Evolutionary conservation across 2,329 filamentous ascomycete genomes (phyloP).

Genomic region (Hypoxylon sp.): DNA sequence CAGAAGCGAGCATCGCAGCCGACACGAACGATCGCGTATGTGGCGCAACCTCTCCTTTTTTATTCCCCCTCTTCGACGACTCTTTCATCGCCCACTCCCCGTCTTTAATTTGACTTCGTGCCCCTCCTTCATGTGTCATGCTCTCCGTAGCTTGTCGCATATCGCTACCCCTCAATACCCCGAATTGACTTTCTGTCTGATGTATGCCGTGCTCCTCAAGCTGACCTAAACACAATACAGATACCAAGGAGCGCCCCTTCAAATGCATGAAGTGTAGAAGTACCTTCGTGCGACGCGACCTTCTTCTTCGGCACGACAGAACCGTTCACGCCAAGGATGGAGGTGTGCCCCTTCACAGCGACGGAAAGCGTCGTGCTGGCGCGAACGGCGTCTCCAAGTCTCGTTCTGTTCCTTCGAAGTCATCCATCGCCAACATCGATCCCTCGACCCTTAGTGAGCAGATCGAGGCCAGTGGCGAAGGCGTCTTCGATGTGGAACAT

Average conservation of each 20-base stretch:
- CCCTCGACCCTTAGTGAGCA: slow-evolving; percentile 82
- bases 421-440: slow-evolving; percentile 77
- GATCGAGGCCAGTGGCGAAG: slow-evolving; percentile 89
- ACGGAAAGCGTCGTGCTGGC: slow-evolving; percentile 83
- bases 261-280: slow-evolving; percentile 98
- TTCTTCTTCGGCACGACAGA: slow-evolving; percentile 94
- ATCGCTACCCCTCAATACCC: slow-evolving; percentile 28
- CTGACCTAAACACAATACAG: slow-evolving; percentile 59
- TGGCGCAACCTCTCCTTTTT: slow-evolving; percentile 47
- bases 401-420: slow-evolving; percentile 74
- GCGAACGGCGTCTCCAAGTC: slow-evolving; percentile 62
- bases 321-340: slow-evolving; percentile 99
- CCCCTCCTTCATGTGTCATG: slow-evolving; percentile 38
- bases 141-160: slow-evolving; percentile 13
- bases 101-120: slow-evolving; percentile 23
- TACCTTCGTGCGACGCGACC: slow-evolving; percentile 96
- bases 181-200: slow-evolving; percentile 8
- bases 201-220: slow-evolving; percentile 11
- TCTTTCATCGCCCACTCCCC: slow-evolving; percentile 16
- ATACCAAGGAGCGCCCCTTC: slow-evolving; percentile 98
- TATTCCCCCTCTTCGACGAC: slow-evolving; percentile 14
- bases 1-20: slow-evolving; percentile 93
- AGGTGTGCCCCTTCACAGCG: slow-evolving; percentile 90
- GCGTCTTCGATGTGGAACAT: slow-evolving; percentile 93
- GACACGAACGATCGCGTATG: slow-evolving; percentile 98